These are phyloP conservation scores for Vaccinium corymbosum DNA, from an alignment of 148 eudicot species.

Conservation along the genomic window DNA sequence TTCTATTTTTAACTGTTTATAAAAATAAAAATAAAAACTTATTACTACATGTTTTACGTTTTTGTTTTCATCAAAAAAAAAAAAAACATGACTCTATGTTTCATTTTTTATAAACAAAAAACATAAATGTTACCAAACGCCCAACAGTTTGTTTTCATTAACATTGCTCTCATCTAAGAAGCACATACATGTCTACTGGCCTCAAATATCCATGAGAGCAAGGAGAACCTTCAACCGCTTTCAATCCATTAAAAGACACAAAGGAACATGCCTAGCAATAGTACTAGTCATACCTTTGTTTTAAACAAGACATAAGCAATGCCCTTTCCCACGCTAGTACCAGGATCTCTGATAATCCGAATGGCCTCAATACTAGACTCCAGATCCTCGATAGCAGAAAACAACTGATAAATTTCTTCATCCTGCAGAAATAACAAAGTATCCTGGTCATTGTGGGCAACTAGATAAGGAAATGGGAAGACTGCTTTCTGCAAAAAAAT, in stretches of 20 bases:
- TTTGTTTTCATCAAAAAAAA: no score
- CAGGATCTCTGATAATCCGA: conserved; percentile 77
- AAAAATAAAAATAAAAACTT: no score
- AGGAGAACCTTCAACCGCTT: neutral
- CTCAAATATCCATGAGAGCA: neutral
- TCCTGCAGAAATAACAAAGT: conserved; percentile 41
- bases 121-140: no score
- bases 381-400: conserved; percentile 57
- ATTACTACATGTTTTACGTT: no score
- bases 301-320: conserved; percentile 89
- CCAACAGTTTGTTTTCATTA: neutral
- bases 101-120: no score
- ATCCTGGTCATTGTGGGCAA: conserved; percentile 12
- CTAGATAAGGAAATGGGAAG: neutral
- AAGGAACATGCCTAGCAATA: neutral
- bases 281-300: conserved; percentile 60
- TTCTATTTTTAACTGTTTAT: no score
- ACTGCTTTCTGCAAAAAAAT: neutral
- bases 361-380: conserved; percentile 76
- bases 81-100: no score
- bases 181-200: neutral
- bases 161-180: neutral
- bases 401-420: conserved; percentile 77
- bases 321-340: conserved; percentile 77
- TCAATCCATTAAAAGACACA: neutral